These are phyloP conservation scores for Fusarium sp. DNA, from an alignment of 2,329 filamentous ascomycete genomes.

Conservation along the genomic window DNA sequence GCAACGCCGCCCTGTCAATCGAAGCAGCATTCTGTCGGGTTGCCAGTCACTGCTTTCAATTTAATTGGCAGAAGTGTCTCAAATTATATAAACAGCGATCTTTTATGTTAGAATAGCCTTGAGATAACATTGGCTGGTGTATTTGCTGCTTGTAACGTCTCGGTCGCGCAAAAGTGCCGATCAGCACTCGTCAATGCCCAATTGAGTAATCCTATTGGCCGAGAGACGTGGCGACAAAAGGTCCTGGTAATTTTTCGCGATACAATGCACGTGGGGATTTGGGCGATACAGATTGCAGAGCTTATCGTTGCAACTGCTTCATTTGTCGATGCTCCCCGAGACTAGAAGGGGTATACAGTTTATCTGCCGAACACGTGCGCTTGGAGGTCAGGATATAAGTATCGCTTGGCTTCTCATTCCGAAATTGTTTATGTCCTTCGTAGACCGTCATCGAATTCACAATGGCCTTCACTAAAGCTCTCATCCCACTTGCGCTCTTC, in stretches of 20 bases:
- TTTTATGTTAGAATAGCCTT: background rate
- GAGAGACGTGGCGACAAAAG: slow-evolving; percentile 22
- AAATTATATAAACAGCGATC: background rate
- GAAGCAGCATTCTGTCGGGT: background rate
- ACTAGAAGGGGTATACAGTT: background rate
- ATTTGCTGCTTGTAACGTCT: background rate
- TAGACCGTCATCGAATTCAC: background rate
- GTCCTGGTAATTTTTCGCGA: slow-evolving; percentile 33
- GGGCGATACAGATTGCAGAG: slow-evolving; percentile 22
- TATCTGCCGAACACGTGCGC: slow-evolving; percentile 8
- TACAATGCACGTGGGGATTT: slow-evolving; percentile 38
- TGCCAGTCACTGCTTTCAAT: background rate
- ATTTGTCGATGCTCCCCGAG: slow-evolving; percentile 23
- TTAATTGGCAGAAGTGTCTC: background rate
- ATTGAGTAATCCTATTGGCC: slow-evolving; percentile 29
- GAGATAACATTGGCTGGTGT: slow-evolving; percentile 3
- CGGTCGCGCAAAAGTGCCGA: slow-evolving; percentile 28
- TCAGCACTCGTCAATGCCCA: slow-evolving; percentile 10
- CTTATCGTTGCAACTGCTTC: slow-evolving; percentile 38
- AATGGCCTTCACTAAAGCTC: slow-evolving; percentile 20
- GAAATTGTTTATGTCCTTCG: too few relatives aligned
- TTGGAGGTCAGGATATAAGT: slow-evolving; percentile 3
- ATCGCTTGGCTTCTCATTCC: background rate
- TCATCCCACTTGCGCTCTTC: slow-evolving; percentile 27
- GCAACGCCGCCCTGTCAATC: background rate